These are phyloP conservation scores for Fusarium palustre DNA, from an alignment of 2,329 filamentous ascomycete species.

Conservation along the genomic window DNA sequence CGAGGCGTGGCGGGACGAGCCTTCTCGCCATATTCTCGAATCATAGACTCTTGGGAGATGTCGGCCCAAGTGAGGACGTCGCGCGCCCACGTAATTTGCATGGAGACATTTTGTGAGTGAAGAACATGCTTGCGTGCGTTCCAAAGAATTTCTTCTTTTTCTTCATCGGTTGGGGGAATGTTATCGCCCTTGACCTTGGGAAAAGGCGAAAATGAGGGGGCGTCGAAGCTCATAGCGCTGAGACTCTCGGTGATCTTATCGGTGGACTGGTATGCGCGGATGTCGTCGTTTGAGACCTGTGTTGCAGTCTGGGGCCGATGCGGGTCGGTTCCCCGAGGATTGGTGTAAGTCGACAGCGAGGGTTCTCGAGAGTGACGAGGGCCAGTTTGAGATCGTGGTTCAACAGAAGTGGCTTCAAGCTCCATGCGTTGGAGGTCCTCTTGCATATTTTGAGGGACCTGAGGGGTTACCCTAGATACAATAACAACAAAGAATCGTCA, in stretches of 20 bases:
- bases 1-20: conserved; percentile 81
- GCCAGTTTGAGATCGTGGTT: conserved; percentile 51
- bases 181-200: conserved; percentile 88
- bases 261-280: conserved; percentile 54
- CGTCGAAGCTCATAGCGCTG: conserved; percentile 62
- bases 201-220: conserved; percentile 90
- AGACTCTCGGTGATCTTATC: conserved; percentile 53
- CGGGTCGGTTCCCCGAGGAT: conserved; percentile 46
- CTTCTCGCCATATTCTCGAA: conserved; percentile 67
- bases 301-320: conserved; percentile 49
- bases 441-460: conserved; percentile 97
- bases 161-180: conserved; percentile 92
- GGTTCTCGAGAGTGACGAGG: conserved; percentile 58
- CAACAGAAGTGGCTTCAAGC: conserved; percentile 73
- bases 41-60: conserved; percentile 80
- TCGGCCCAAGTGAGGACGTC: conserved; percentile 92
- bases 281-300: conserved; percentile 54
- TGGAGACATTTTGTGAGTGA: conserved; percentile 92
- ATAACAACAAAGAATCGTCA: conserved; percentile 52
- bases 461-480: conserved; percentile 82
- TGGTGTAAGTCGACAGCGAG: conserved; percentile 57
- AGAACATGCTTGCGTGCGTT: conserved; percentile 85
- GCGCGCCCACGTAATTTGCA: conserved; percentile 97
- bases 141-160: conserved; percentile 91
- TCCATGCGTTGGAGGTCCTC: conserved; percentile 93